Base-by-base conservation (phyloP, 306 rosid genomes). In the Corylus heterophylla region DNA sequence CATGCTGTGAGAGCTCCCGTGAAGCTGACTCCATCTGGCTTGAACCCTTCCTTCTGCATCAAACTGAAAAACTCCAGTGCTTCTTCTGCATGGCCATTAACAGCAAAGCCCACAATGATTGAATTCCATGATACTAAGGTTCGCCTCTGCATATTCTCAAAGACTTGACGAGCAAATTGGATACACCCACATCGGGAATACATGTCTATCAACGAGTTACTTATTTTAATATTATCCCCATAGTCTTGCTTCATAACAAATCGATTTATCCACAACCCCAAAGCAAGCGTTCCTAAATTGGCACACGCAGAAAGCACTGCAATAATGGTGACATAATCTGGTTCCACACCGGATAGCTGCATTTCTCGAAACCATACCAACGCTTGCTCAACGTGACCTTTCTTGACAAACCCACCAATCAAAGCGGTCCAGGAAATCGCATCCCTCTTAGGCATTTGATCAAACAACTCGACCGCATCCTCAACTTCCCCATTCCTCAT, bases 61-160 rank as follows among this genome's bases (percentile, higher is more conserved):
- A 74, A 79, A 73, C 76, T 8, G 77, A 92, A 94, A 80, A 86
- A 87, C 9, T 79, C 76, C 20, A 94, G 67, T 71, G 95, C 91
- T 81, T 92, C 97, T 45, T 87, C 88, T 8, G 97, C 93, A 25
- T 69, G 85, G 51, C 98, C 97, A 71, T 94, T 92, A 54, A 81
- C 73, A 3, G 98, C 97, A 67, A 88, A 92, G 45, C 97, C 98
- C 10, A 92, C 90, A 71, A 94, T 89, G 74, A 91, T 89, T 3
- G 97, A 94, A 83, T 91, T 94, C 98, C 98, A 94, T 0, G 97
- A 88, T 17, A 94, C 98, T 74, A 92, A 75, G 4, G 87, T 89
- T 71, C 88, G 74, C 0, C 76, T 52, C 3, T 71, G 56, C 95
- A 92, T 91, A 59, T 76, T 76, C 55, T 89, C 84, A 48, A 94